These are phyloP conservation scores for Mortierella antarctica DNA, from an alignment of 192 early-diverging fungal species.

Conservation along the genomic window DNA sequence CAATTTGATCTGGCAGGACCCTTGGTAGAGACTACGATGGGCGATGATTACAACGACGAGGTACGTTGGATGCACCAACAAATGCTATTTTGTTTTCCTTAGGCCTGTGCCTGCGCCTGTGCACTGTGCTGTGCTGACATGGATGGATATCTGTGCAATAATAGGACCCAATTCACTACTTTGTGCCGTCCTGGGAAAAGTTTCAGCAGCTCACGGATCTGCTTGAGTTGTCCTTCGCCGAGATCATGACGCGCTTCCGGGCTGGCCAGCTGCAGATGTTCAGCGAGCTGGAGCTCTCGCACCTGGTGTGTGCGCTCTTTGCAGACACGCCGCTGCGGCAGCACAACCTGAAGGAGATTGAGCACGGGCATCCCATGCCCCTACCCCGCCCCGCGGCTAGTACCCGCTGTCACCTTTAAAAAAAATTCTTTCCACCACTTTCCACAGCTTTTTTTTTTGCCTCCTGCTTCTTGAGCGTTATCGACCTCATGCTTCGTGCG, in stretches of 20 bases:
- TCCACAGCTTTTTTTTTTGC: no score
- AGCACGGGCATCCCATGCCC: constrained; percentile 42
- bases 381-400: not conserved
- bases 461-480: no score
- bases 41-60: constrained; percentile 24
- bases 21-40: constrained; percentile 19
- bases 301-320: constrained; percentile 65
- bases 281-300: constrained; percentile 55
- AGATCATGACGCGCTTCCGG: constrained; percentile 66
- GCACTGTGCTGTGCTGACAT: not conserved
- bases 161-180: constrained; percentile 47
- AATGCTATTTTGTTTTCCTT: not conserved
- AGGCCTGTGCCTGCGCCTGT: not conserved
- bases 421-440: no score
- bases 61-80: not conserved
- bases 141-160: not conserved
- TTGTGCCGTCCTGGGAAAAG: constrained; percentile 60
- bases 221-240: constrained; percentile 62
- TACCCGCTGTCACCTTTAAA: not conserved
- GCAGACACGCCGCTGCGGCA: constrained; percentile 64
- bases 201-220: constrained; percentile 63
- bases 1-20: constrained; percentile 48
- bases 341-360: constrained; percentile 63
- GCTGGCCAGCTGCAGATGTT: constrained; percentile 59
- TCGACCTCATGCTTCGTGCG: no score